Base-by-base conservation (phyloP, 2,329 filamentous ascomycete species). In the Exophiala spinifera region DNA sequence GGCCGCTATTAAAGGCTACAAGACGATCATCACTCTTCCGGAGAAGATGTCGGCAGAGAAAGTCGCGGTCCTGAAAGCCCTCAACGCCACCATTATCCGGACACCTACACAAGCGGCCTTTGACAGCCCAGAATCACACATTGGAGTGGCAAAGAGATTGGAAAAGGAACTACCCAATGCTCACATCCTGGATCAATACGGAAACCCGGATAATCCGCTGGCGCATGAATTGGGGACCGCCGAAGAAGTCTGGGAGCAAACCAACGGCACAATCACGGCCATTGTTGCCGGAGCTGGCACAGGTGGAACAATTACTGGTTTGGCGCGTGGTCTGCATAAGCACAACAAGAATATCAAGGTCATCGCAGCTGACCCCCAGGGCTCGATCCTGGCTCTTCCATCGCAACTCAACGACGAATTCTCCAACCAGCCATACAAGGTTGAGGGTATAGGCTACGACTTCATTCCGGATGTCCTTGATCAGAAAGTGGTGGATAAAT, bases 41-140 rank as follows among this genome's bases (percentile, higher is more conserved):
- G 94, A 99, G 76, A 99, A 99, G 80, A 99, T 99, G 94, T 96
- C 91, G 1, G 88, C 91, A 45, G 94, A 99, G 75, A 99, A 99
- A 75, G 94, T 99, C 36, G 88, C 92, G 1, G 94, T 99, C 23
- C 81, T 99, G 59, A 88, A 91, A 65, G 92, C 94, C 25, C 82
- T 99, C 49, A 92, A 92, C 61, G 94, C 94, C 39, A 96, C 95
- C 68, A 97, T 99, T 73, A 96, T 99, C 71, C 87, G 94, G 51
- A 99, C 94, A 3, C 94, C 94, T 20, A 99, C 91, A 31, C 90
- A 95, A 73, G 94, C 94, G 34, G 92, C 94, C 39, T 97, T 84
- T 78, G 94, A 99, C 73, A 86, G 85, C 36, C 94, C 94, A 51
- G 94, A 99, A 76, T 95, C 89, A 51, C 94, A 99, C 72, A 99